Evolutionary conservation across 2,329 filamentous ascomycete species (phyloP).

Genomic region (Arthroderma sp.): DNA sequence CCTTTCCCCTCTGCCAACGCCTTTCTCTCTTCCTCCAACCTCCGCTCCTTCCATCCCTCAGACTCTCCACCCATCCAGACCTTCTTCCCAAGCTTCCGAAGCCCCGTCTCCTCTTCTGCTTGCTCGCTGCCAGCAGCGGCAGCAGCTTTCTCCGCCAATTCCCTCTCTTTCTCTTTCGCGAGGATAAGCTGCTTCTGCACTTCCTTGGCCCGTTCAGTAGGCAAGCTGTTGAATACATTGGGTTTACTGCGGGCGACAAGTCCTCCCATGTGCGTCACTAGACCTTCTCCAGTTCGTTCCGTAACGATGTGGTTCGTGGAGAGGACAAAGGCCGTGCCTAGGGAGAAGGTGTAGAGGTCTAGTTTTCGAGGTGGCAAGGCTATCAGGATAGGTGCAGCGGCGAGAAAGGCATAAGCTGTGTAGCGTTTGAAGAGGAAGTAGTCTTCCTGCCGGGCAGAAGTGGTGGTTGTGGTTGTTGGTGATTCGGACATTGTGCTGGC

Average conservation of each 20-base stretch:
- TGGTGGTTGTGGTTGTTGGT: conserved; percentile 7
- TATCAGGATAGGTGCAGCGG: conserved; percentile 43
- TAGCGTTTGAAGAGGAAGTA: conserved; percentile 29
- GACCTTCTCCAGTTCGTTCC: conserved; percentile 26
- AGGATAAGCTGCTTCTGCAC: conserved; percentile 11
- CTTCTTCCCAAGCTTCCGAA: conserved; percentile 10
- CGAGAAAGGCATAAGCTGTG: conserved; percentile 28
- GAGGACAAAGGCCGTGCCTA: conserved; percentile 36
- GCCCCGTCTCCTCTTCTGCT: conserved; percentile 10
- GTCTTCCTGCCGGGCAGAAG: conserved; percentile 20
- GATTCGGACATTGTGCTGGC: too few species aligned
- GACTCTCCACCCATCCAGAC: conserved; percentile 26
- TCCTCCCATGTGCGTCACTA: conserved; percentile 20
- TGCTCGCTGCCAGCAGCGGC: conserved; percentile 19
- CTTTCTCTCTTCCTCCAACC: conserved; percentile 27
- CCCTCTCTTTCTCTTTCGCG: conserved; percentile 6
- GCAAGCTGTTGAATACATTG: conserved; percentile 7
- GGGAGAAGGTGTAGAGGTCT: conserved; percentile 45
- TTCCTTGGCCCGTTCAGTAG: conserved; percentile 13
- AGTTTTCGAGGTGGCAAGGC: conserved; percentile 49
- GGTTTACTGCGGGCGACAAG: conserved; percentile 2
- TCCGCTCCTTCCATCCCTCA: conserved; percentile 26
- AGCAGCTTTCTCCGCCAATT: conserved; percentile 2
- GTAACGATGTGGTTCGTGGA: conserved; percentile 38
- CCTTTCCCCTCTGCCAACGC: conserved; percentile 26